Evolutionary conservation across 352 stramenopile genomes (phyloP).

Genomic region (Pythium phragmitis): DNA sequence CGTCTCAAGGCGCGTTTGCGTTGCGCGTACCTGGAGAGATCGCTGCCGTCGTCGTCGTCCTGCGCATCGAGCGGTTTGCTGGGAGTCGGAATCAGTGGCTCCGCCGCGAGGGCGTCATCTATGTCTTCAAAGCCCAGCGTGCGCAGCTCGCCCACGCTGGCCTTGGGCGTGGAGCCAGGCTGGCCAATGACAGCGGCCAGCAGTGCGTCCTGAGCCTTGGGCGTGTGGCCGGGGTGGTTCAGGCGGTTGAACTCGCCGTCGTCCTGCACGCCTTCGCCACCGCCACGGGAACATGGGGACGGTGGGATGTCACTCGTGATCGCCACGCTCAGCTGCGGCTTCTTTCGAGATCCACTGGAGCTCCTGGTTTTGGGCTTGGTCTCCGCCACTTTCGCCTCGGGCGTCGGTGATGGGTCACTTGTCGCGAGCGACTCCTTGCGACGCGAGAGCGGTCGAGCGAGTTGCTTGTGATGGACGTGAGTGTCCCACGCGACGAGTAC

Average conservation of each 20-base stretch:
- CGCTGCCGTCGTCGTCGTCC: constrained; percentile 5
- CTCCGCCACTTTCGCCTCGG: background rate
- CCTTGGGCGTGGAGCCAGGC: constrained; percentile 61
- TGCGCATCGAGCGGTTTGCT: constrained; percentile 9
- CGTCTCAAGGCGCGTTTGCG: constrained; percentile 43
- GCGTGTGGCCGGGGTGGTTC: constrained; percentile 61
- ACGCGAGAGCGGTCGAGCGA: constrained; percentile 6
- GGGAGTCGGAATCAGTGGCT: constrained; percentile 7
- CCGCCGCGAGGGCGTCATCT: constrained; percentile 29
- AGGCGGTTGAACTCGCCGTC: constrained; percentile 49
- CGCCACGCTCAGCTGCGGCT: constrained; percentile 24
- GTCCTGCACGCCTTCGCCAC: background rate
- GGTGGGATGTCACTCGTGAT: constrained; percentile 9
- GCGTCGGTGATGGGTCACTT: background rate
- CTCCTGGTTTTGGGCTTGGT: constrained; percentile 3
- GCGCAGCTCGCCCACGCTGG: constrained; percentile 43
- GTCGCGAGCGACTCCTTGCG: background rate
- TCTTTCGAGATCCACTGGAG: constrained; percentile 16
- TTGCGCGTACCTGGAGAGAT: constrained; percentile 54
- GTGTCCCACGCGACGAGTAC: constrained; percentile 35
- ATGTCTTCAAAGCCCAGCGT: constrained; percentile 54
- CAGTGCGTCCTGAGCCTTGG: constrained; percentile 34
- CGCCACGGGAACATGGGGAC: background rate
- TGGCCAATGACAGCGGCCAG: constrained; percentile 41
- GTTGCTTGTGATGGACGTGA: constrained; percentile 1